Percentiles rank a stretch among this genome's conserved stretches.
phyloP scores from a whole-genome alignment of 106 monocot genomes.

The Apostasia shenzhenica region DNA sequence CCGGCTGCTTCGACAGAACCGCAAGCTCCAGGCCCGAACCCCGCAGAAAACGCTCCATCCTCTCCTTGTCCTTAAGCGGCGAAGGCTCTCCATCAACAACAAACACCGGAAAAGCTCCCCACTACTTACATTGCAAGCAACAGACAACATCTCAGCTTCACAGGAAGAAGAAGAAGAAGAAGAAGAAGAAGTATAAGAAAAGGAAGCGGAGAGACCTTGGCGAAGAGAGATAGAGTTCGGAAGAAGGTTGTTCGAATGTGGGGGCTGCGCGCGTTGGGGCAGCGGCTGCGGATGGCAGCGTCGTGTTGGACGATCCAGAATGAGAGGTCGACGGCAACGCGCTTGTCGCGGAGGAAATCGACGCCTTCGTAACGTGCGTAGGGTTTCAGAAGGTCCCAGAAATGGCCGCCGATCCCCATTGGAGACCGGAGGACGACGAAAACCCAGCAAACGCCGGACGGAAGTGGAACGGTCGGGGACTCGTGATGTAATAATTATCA shows the following conservation, averaged over 20 bases:
- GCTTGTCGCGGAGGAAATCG: constrained; percentile 84
- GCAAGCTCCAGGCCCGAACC: constrained; percentile 52
- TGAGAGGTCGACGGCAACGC: constrained; percentile 94
- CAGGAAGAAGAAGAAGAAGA: not conserved
- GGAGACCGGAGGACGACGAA: not conserved
- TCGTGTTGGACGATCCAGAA: constrained; percentile 97
- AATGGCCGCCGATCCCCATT: constrained; percentile 88
- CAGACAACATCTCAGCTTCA: not conserved
- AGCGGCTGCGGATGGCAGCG: constrained; percentile 32
- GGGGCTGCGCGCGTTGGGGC: constrained; percentile 41
- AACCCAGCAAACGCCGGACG: not conserved
- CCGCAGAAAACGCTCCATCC: constrained; percentile 76
- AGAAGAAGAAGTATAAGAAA: not conserved
- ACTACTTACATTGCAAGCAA: constrained; percentile 21
- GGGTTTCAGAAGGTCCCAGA: constrained; percentile 95
- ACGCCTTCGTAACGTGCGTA: constrained; percentile 58
- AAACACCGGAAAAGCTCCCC: constrained; percentile 94
- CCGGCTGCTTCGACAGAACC: constrained; percentile 5
- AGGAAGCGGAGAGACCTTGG: constrained; percentile 39
- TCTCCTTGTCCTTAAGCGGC: constrained; percentile 65
- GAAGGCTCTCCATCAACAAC: constrained; percentile 86
- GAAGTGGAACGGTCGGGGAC: not conserved
- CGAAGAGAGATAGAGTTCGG: constrained; percentile 85
- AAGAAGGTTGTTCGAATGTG: constrained; percentile 89
- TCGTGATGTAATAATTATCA: too few species aligned